phyloP scores from a whole-genome alignment of 2,329 filamentous ascomycete species.

The Thelonectria olida region DNA sequence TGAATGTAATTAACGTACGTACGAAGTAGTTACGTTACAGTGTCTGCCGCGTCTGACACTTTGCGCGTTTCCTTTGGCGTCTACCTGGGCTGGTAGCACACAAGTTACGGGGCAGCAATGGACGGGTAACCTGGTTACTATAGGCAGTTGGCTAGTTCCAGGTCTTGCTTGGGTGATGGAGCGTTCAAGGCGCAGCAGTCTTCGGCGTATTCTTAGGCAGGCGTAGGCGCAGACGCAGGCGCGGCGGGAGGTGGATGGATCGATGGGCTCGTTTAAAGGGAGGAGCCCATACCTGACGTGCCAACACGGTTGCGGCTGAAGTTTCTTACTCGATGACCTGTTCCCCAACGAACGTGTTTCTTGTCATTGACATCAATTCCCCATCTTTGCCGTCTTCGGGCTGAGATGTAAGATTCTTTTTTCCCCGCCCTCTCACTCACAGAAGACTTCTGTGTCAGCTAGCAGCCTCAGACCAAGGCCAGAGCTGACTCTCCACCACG shows the following conservation, averaged over 20 bases:
- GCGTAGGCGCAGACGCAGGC: background rate
- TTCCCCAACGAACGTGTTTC: constrained; percentile 1
- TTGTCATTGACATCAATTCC: constrained; percentile 7
- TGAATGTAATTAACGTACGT: background rate
- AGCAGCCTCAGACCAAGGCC: constrained; percentile 9
- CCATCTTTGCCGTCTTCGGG: constrained; percentile 6
- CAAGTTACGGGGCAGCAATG: too few relatives aligned
- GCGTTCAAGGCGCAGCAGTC: too few relatives aligned
- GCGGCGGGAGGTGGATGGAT: background rate
- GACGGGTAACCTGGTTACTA: too few relatives aligned
- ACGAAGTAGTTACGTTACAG: too few relatives aligned
- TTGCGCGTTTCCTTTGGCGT: too few relatives aligned
- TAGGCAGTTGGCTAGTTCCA: too few relatives aligned
- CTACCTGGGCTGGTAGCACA: too few relatives aligned
- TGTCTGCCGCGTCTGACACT: too few relatives aligned
- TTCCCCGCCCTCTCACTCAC: constrained; percentile 4
- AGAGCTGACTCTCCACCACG: constrained; percentile 7
- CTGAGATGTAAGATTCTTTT: constrained; percentile 21
- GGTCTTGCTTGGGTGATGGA: too few relatives aligned
- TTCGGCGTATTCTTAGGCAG: background rate
- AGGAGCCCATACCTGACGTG: background rate
- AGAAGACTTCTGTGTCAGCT: constrained; percentile 2
- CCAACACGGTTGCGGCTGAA: background rate
- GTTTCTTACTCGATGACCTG: constrained; percentile 8
- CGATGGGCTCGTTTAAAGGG: background rate